Base-by-base conservation (phyloP, 805 yeast genomes). In the Metschnikowia baotianmanensis region DNA sequence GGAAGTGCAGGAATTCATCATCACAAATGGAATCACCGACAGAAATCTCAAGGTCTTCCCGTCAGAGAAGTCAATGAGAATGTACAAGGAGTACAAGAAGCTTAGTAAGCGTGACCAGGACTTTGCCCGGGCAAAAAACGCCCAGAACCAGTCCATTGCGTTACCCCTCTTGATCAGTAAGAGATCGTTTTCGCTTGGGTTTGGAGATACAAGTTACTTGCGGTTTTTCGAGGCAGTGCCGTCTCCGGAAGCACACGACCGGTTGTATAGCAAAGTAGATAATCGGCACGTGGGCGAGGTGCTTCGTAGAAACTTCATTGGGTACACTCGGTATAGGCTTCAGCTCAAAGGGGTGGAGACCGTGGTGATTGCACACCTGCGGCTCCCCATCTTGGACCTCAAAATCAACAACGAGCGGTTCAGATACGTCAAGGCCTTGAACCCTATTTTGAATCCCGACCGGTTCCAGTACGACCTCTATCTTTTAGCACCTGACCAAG, bases 361-460 rank as follows among this genome's bases (percentile, higher is more conserved):
- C 15, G 36, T 39, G 12, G 24, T 48, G 8, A 26, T 46, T 15
- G 31, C 24, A 15, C 52, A 48, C 27, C 30, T 24, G 18, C 29
- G 48, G 27, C 36, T 46, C n/a, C 46, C 46, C 15, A 29, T 46
- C 16, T 40, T 40, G 25, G 52, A 48, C 35, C 43, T 46, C 11
- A 29, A 34, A 13, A 37, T 43, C 25, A 19, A 38, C 19, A 27
- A 36, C 17, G 42, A 44, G 15, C 39, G 45, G 6, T 48, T 34
- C 26, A 32, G 52, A 9, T 48, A 46, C 23, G 34, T 41, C 15
- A 44, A 38, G 18, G 37, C 45, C 12, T 31, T 24, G 5, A 31
- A 19, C 18, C 23, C 29, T 9, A 5, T 33, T 6, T 23, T 17
- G 9, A 22, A 26, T 8, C 36, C 29, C 8, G 36, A 42, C 11